Base-by-base conservation (phyloP, 2,329 filamentous ascomycete genomes). In the Penicillium sp. region DNA sequence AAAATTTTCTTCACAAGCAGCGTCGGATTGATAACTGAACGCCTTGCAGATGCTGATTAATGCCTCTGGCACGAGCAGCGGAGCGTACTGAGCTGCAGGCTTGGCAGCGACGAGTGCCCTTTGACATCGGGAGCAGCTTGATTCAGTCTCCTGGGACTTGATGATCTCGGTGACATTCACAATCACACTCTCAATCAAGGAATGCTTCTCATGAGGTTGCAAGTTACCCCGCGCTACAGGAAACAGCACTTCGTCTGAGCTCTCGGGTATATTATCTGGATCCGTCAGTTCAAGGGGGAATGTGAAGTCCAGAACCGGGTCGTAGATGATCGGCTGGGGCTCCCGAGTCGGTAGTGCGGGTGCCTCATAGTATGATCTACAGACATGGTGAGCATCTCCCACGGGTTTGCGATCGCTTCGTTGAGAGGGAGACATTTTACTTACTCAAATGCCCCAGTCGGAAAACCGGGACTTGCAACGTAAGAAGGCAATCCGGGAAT, bases 261-360 rank as follows among this genome's bases (percentile, higher is more conserved):
- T 73, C 9, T 69, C 58, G 1, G 78, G 78, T 34, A 82, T 74
- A 1, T 69, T 75, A 28, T 73, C 65, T 1, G 78, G 78, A 56
- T 79, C 69, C 0, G 79, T 82, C 43, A 82, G 60, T 51, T 80
- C 77, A 29, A 72, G 64, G 1, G 76, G 77, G 48, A 72, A 82
- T 2, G 76, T 80, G 51, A 73, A 69, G 52, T 81, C 76, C 40
- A 80, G 60, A 27, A 81, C 65, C 0, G 77, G 75, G 61, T 82
- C 79, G 50, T 72, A 69, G 4, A 83, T 59, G 11, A 72, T 72
- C 27, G 76, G 76, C 54, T 80, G 76, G n/a, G 76, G 76, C 58
- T 79, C 68, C 51, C 69, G 64, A n/a, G 73, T 76, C 43, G 72
- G 64, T 25, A 63, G 58, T 3, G 74, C 70, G 18, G 69, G 66